Evolutionary conservation across 176 grass and related monocot genomes (phyloP).

Genomic region (Alloteropsis semialata): DNA sequence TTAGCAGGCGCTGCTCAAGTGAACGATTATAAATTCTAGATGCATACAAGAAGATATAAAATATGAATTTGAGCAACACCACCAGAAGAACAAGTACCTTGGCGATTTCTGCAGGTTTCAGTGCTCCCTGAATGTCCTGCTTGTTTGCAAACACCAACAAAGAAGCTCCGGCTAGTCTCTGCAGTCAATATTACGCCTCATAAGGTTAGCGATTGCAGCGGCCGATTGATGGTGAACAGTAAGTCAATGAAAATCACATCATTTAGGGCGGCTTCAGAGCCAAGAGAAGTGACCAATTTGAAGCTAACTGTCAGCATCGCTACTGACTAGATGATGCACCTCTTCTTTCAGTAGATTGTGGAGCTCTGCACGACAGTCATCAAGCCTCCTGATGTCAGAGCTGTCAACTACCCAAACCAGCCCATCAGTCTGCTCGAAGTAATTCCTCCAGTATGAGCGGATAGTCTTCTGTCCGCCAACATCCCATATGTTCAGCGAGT

Average conservation of each 20-base stretch:
- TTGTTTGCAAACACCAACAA: slow-evolving; percentile 89
- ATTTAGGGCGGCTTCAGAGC: background rate
- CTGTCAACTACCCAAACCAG: slow-evolving; percentile 89
- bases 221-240: background rate
- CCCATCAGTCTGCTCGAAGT: slow-evolving; percentile 91
- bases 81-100: slow-evolving; percentile 41
- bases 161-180: slow-evolving; percentile 74
- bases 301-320: background rate
- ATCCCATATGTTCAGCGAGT: slow-evolving; percentile 88
- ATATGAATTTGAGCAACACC: background rate
- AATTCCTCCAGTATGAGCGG: slow-evolving; percentile 89
- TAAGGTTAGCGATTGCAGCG: background rate
- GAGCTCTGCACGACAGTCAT: slow-evolving; percentile 57
- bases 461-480: slow-evolving; percentile 92
- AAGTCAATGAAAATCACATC: background rate
- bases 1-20: background rate
- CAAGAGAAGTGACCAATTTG: background rate
- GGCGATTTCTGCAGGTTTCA: slow-evolving; percentile 77
- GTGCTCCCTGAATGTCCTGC: slow-evolving; percentile 86
- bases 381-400: slow-evolving; percentile 70
- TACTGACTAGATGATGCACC: slow-evolving; percentile 30
- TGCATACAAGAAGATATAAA: background rate
- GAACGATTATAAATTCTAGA: background rate
- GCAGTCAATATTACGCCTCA: background rate
- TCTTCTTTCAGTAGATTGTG: slow-evolving; percentile 65